A percentile compares a stretch with the other conserved stretches of the same genome.
Conservation (phyloP, 2,329 filamentous ascomycete genomes). For the Fusarium agapanthi region DNA sequence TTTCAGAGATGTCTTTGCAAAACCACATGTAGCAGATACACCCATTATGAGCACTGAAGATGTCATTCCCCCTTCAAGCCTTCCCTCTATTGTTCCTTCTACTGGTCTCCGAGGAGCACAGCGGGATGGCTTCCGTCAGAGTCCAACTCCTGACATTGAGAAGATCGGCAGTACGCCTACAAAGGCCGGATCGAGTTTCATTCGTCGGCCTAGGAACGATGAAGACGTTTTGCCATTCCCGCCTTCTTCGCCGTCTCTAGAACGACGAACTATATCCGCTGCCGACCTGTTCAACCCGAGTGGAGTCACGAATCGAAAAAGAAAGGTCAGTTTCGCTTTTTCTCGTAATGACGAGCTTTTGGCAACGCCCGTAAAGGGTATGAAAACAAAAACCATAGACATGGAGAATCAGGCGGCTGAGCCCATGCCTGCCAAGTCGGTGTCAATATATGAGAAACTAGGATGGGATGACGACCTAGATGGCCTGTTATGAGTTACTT, state of each 20-base stretch:
- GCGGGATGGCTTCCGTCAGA: conserved; percentile 43
- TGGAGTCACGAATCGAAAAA: conserved; percentile 23
- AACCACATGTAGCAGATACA: conserved; percentile 36
- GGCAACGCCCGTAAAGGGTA: conserved; percentile 53
- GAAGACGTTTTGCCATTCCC: conserved; percentile 41
- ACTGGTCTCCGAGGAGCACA: conserved; percentile 49
- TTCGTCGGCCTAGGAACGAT: conserved; percentile 42
- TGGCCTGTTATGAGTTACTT: conserved; percentile 50
- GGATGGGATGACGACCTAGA: conserved; percentile 69
- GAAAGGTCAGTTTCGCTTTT: conserved; percentile 27
- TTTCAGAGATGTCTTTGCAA: conserved; percentile 60
- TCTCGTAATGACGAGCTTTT: conserved; percentile 40
- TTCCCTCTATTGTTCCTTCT: conserved; percentile 52
- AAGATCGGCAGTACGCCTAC: conserved; percentile 46
- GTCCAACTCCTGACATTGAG: conserved; percentile 44
- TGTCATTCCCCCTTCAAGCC: conserved; percentile 49
- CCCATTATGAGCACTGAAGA: conserved; percentile 42
- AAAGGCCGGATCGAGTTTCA: conserved; percentile 41
- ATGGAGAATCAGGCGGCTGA: conserved; percentile 12
- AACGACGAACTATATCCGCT: conserved; percentile 32
- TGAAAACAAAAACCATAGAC: conserved; percentile 18
- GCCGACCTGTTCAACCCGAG: conserved; percentile 24
- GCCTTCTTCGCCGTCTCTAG: conserved; percentile 49
- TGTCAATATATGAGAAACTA: conserved; percentile 62
- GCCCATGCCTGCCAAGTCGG: conserved; percentile 35